Base-by-base conservation (phyloP, 2,329 filamentous ascomycete genomes). In the Ceratocystiopsis minuta region DNA sequence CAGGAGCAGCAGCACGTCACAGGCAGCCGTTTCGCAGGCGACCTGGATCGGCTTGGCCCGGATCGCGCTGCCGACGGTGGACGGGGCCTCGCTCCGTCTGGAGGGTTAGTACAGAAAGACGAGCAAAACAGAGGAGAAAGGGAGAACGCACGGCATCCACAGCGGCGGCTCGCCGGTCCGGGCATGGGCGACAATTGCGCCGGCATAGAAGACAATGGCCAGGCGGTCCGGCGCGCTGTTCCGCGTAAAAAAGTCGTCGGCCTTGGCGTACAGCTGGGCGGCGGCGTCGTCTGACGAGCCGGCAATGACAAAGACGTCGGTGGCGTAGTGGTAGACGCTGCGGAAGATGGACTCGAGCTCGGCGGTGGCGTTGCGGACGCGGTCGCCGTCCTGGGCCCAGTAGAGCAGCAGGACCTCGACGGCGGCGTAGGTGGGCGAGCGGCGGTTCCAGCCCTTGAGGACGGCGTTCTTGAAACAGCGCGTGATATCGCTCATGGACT, bases 141-240 rank as follows among this genome's bases (percentile, higher is more conserved):
- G n/a, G n/a, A n/a, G n/a, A n/a, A 47, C 48, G 6, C 44, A 50
- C 48, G 48, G 48, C 16, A 39, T 39, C 44, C 47, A 49, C 10
- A 46, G 13, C 0, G 47, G 45, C 12, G 47, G 32, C 28, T 43
- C 38, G 32, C 43, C 45, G 3, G n/a, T 16, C 3, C 24, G 14
- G 13, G 18, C 18, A 15, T 46, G 45, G 12, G 43, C 37, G 4
- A 42, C 37, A 16, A 38, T 40, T 12, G 44, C 40, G 20, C 49
- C 49, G 34, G 45, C 42, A 14, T 50, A 51, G 41, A 50, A 48
- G 2, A 51, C 20, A 13, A 51, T 48, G 38, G 48, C 43, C 6
- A 51, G 41, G 14, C 43, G 35, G 6, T 44, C 44, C 1, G 45
- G 37, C 1, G 43, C 35, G 44, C 31, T 39, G 41, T 41, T 41